Evolutionary conservation across 2,329 filamentous ascomycete genomes (phyloP).

Genomic region (Colletotrichum cordylinicola): DNA sequence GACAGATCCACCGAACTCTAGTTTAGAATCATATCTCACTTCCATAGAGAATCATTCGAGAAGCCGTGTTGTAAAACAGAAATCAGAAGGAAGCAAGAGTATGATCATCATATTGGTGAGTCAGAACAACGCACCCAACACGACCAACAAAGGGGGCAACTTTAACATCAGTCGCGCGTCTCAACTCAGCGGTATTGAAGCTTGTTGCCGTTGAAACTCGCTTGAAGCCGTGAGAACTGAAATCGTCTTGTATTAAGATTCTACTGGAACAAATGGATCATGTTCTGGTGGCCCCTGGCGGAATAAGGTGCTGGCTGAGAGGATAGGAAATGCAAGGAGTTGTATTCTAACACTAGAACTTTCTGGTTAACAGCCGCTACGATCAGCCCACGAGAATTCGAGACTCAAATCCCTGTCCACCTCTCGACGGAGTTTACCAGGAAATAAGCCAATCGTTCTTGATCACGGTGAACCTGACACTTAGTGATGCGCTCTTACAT

Average conservation of each 20-base stretch:
- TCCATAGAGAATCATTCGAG: not conserved
- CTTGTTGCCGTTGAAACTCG: not conserved
- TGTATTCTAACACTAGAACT: not conserved
- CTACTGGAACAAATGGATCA: not conserved
- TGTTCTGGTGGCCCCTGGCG: not conserved
- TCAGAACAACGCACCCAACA: not conserved
- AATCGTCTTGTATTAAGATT: not conserved
- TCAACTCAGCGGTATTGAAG: not conserved
- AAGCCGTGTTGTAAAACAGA: not conserved
- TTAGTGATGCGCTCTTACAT: not conserved
- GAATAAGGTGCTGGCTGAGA: not conserved
- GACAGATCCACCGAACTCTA: not conserved
- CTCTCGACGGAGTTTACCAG: not conserved
- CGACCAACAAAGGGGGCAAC: not conserved
- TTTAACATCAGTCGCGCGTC: not conserved
- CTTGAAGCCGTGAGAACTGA: not conserved
- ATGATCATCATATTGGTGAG: not conserved
- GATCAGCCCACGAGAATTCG: not conserved
- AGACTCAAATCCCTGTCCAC: not conserved
- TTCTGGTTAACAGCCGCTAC: not conserved
- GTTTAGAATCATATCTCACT: not conserved
- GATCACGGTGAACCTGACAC: not conserved
- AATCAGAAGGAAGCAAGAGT: not conserved
- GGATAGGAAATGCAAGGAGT: not conserved
- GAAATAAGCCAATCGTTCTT: not conserved